phyloP scores from a whole-genome alignment of 73 alveolate genomes.

The Symbiodinium natans region DNA sequence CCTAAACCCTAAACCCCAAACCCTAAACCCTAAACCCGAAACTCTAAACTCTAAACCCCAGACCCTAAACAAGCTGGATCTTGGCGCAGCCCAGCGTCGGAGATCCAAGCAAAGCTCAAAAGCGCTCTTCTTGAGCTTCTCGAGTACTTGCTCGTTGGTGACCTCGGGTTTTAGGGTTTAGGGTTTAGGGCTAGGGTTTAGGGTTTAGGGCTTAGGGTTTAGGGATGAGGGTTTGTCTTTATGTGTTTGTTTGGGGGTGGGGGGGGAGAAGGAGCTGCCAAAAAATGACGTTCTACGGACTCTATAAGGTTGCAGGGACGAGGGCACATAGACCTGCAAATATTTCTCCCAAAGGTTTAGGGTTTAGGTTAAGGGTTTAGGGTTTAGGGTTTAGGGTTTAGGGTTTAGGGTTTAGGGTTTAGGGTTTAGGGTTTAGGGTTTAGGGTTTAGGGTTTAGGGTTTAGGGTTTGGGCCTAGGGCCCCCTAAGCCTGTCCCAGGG shows the following conservation, averaged over 20 bases:
- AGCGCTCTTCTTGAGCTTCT: conserved; percentile 10
- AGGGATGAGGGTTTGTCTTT: too few relatives aligned
- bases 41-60: not conserved
- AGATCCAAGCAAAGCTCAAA: conserved; percentile 20
- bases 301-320: not conserved
- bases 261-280: too few relatives aligned
- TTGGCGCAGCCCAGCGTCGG: not conserved
- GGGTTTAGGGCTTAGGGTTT: too few relatives aligned
- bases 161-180: not conserved
- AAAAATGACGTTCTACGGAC: not conserved
- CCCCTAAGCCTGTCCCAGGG: too few relatives aligned
- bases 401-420: not conserved
- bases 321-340: not conserved
- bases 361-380: not conserved
- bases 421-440: not conserved
- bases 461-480: not conserved
- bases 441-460: not conserved
- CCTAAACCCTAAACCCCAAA: too few relatives aligned
- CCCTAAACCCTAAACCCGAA: too few relatives aligned
- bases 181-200: not conserved
- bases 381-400: not conserved
- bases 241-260: too few relatives aligned
- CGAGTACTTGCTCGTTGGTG: conserved; percentile 27
- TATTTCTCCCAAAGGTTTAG: not conserved
- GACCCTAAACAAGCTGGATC: not conserved